phyloP scores from a whole-genome alignment of 129 eudicot species.

The Deinandra increscens region DNA sequence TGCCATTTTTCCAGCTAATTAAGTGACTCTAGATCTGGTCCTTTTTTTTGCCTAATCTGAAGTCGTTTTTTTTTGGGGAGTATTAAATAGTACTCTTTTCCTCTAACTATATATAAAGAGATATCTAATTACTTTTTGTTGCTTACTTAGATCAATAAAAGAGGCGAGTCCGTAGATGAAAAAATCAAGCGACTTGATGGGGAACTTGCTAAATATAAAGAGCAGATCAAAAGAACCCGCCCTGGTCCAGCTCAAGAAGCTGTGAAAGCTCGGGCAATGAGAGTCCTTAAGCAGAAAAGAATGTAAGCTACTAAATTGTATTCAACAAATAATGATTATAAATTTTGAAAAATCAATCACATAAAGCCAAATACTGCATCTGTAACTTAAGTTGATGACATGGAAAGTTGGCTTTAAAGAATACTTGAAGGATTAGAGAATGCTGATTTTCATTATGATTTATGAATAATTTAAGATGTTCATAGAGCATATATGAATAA shows the following conservation, averaged over 20 bases:
- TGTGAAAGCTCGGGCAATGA: conserved; percentile 80
- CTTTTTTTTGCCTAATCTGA: neutral
- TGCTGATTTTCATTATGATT: neutral
- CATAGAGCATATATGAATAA: neutral
- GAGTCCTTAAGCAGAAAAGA: conserved; percentile 76
- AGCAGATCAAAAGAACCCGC: conserved; percentile 70
- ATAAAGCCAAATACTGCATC: neutral
- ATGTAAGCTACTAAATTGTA: conserved; percentile 42
- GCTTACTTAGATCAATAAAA: conserved; percentile 58
- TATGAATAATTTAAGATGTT: conserved; percentile 1
- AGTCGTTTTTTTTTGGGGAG: neutral
- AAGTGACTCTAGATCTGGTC: neutral
- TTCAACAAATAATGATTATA: neutral
- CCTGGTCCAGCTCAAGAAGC: conserved; percentile 94
- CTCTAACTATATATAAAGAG: neutral
- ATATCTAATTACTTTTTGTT: neutral
- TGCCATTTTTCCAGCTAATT: neutral
- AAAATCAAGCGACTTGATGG: conserved; percentile 81
- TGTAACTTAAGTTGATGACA: neutral
- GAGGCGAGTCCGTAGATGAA: conserved; percentile 86
- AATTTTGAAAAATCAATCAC: neutral
- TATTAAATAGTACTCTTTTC: neutral
- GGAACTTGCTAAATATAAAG: conserved; percentile 68
- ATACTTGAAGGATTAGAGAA: neutral
- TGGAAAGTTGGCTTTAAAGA: neutral